phyloP scores from a whole-genome alignment of 345 rosid genomes.

The Eucalyptus paniculata region DNA sequence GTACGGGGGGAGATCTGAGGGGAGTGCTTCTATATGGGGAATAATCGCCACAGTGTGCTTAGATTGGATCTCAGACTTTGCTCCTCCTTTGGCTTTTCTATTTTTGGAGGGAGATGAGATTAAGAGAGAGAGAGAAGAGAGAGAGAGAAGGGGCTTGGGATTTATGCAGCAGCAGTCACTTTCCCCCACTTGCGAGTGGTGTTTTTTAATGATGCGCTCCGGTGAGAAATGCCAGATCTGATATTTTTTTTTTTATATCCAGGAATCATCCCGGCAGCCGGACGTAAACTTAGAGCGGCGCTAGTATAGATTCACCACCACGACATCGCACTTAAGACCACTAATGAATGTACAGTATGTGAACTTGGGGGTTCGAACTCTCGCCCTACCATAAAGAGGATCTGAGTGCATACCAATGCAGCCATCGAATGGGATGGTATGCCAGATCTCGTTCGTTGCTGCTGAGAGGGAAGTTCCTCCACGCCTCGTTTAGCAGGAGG shows the following conservation, averaged over 20 bases:
- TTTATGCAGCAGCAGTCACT: neutral
- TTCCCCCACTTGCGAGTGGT: neutral
- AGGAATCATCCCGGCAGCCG: no score
- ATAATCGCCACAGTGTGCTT: neutral
- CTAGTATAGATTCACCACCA: rapidly evolving
- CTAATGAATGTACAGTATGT: no score
- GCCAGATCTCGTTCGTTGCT: neutral
- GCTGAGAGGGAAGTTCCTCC: no score
- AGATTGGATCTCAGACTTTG: conserved; percentile 1
- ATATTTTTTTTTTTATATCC: no score
- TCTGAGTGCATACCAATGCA: rapidly evolving
- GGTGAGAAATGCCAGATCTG: neutral
- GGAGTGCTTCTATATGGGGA: neutral
- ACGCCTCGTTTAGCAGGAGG: no score
- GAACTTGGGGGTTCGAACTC: no score
- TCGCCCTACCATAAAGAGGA: no score
- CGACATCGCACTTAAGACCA: no score
- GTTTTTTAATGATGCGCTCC: neutral
- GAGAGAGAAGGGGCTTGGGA: neutral
- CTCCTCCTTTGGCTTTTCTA: neutral
- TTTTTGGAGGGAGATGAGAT: neutral
- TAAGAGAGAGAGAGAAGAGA: neutral
- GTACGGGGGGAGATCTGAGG: neutral
- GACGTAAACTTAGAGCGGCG: rapidly evolving
- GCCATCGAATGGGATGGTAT: no score